Evolutionary conservation across 345 rosid genomes (phyloP), one percentile per base, ranked within the genome.

Genomic region (Kandelia obovata): DNA sequence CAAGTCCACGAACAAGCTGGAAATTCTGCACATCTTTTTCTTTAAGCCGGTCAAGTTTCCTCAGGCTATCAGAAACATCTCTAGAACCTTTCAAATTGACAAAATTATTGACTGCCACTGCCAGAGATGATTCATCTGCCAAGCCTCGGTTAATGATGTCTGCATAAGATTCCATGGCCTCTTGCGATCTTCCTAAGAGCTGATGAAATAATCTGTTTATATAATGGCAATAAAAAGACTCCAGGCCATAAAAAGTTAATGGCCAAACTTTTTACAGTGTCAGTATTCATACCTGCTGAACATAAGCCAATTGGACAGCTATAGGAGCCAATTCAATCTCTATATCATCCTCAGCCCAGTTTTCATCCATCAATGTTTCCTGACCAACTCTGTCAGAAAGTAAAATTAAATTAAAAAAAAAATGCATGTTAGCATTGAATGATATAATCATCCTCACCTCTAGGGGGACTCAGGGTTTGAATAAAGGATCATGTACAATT

Each of bases 281-380:
- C 30, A 19, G 59, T 64, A 51, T 58, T 25, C 61, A 47, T 79
- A 93, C 99, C 95, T 88, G 97, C 74, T 86, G 89, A 65, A 88
- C 93, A 78, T 90, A 89, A 68, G 96, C 96, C 81, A 95, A 71
- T 56, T 95, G 99, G 58, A 90, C 99, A 66, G 84, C 53, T 53
- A 95, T 86, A 32, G 96, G 99, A 72, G 96, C 86, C 71, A 95
- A 74, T 88, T 95, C 99, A 72, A 67, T 82, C 81, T 95, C 99
- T 66, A 92, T 85, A 28, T 82, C 93, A 70, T 90, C 96, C 65
- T 92, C 96, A 69, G 87, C 89, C 69, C 73, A 80, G 69, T 83
- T 83, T 3, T 92, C 96, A 0, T 92, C 96, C 58, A 93, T 81
- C 46, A 95, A 87, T 53, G 82, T 75, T 80, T 92, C 97, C 83